Conservation (phyloP, 2,329 filamentous ascomycete species). For the Grosmannia penicillata region DNA sequence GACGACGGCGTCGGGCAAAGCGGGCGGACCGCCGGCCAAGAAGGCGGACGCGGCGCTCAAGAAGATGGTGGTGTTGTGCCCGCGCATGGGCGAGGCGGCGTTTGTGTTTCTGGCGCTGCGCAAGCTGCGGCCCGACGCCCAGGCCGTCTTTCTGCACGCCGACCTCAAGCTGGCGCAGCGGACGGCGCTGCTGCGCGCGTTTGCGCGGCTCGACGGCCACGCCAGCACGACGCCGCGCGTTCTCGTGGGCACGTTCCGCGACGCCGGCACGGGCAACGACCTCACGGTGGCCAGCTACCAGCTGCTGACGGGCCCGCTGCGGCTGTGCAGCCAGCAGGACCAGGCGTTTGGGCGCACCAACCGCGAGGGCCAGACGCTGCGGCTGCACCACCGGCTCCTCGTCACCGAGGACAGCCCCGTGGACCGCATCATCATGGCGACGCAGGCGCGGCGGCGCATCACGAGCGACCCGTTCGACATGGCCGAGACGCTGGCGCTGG, state of each 20-base stretch:
- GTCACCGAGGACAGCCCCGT: constrained; percentile 11
- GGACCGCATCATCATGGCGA: constrained; percentile 11
- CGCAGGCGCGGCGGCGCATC: constrained; percentile 10
- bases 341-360: constrained; percentile 13
- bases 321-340: constrained; percentile 10
- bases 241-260: constrained; percentile 10
- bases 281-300: constrained; percentile 11
- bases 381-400: constrained; percentile 11
- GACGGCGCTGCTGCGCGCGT: constrained; percentile 8
- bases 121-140: constrained; percentile 6
- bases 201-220: constrained; percentile 6
- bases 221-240: constrained; percentile 4
- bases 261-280: constrained; percentile 12
- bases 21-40: neutral
- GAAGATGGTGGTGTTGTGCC: constrained; percentile 13
- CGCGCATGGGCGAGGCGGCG: constrained; percentile 11
- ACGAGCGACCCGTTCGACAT: constrained; percentile 10
- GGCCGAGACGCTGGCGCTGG: constrained; percentile 6
- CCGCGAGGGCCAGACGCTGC: constrained; percentile 11
- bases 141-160: constrained; percentile 9
- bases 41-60: constrained; percentile 6
- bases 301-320: constrained; percentile 12
- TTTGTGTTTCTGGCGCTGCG: constrained; percentile 12
- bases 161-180: constrained; percentile 10
- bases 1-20: neutral